These are phyloP conservation scores for Mycena sp. DNA, from an alignment of 1,284 basidiomycete species.

Conservation along the genomic window DNA sequence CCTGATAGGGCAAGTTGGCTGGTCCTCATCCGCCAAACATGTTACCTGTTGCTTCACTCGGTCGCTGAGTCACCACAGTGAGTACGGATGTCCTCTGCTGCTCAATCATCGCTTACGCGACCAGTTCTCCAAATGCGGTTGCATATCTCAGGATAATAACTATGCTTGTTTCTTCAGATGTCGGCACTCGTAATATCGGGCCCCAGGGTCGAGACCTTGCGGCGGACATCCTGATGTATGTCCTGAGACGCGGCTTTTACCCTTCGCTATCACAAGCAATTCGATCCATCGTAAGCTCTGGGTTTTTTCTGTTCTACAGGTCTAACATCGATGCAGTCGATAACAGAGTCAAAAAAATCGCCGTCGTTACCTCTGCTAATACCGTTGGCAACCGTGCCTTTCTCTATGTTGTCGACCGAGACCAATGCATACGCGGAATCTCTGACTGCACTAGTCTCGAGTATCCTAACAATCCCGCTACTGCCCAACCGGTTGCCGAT, in stretches of 20 bases:
- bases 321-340: slow-evolving; percentile 47
- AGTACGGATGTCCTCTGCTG: slow-evolving; percentile 31
- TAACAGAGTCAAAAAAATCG: slow-evolving; percentile 46
- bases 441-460: slow-evolving; percentile 50
- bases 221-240: slow-evolving; percentile 48
- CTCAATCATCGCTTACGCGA: neutral
- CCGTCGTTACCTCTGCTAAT: slow-evolving; percentile 55
- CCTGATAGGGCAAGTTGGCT: slow-evolving; percentile 60
- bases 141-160: slow-evolving; percentile 22
- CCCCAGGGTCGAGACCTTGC: slow-evolving; percentile 40
- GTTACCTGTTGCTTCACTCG: slow-evolving; percentile 60
- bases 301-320: neutral
- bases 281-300: slow-evolving; percentile 42
- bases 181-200: slow-evolving; percentile 36
- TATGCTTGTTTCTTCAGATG: slow-evolving; percentile 37
- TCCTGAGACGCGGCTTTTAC: slow-evolving; percentile 55
- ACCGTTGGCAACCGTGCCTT: slow-evolving; percentile 50
- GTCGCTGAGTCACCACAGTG: slow-evolving; percentile 53
- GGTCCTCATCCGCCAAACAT: slow-evolving; percentile 60
- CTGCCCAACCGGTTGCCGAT: slow-evolving; percentile 76
- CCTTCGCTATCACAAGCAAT: slow-evolving; percentile 45
- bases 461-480: slow-evolving; percentile 69
- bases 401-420: slow-evolving; percentile 42
- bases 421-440: slow-evolving; percentile 44
- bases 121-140: slow-evolving; percentile 22